Conservation (phyloP, 2,329 filamentous ascomycete genomes). For the Penicillium sp. region DNA sequence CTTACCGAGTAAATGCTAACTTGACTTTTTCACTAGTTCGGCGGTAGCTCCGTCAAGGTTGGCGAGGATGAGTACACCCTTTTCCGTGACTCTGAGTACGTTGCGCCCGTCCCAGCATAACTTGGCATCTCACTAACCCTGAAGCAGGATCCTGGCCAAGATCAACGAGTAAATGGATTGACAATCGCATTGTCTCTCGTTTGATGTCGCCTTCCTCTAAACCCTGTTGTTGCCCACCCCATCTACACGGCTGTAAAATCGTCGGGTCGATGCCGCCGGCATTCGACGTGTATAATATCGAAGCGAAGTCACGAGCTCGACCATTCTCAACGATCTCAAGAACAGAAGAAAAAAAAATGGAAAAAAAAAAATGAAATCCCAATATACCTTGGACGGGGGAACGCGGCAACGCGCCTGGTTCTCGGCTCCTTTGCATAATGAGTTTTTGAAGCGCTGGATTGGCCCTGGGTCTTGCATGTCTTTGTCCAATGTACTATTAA, state of each 20-base stretch:
- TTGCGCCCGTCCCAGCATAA: constrained; percentile 32
- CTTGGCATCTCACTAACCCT: constrained; percentile 20
- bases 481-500: constrained; percentile 40
- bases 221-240: constrained; percentile 14
- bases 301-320: constrained; percentile 36
- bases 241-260: constrained; percentile 22
- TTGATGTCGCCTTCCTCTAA: constrained; percentile 12
- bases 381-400: constrained; percentile 10
- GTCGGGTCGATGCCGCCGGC: constrained; percentile 8
- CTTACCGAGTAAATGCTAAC: constrained; percentile 21
- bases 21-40: constrained; percentile 64
- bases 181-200: constrained; percentile 16
- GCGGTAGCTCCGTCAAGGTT: constrained; percentile 93
- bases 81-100: constrained; percentile 98
- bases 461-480: constrained; percentile 37
- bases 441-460: constrained; percentile 35
- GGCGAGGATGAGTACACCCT: constrained; percentile 95
- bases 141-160: constrained; percentile 89
- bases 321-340: constrained; percentile 26
- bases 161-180: constrained; percentile 81
- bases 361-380: constrained; percentile 24
- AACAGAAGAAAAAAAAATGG: constrained; percentile 29
- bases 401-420: constrained; percentile 5
- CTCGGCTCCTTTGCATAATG: constrained; percentile 27
- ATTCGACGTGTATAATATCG: constrained; percentile 39